Conservation (phyloP, 371 early-diverging fungal species). For the Parasitella parasitica region DNA sequence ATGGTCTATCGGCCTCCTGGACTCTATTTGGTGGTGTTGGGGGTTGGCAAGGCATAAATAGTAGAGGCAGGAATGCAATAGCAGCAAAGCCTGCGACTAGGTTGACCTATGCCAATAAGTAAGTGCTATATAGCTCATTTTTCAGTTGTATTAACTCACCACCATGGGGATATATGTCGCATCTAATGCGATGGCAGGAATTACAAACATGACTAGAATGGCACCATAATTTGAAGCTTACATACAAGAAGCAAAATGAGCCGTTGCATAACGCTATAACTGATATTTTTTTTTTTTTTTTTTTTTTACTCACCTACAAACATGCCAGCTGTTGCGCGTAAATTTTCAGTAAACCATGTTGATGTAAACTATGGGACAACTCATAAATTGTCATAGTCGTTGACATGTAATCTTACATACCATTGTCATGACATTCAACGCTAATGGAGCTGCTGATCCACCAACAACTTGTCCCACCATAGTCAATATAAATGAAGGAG, state of each 20-base stretch:
- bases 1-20: constrained; percentile 15
- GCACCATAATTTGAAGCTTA: constrained; percentile 51
- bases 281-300: no score
- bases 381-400: no score
- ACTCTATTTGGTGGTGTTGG: constrained; percentile 45
- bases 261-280: background rate
- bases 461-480: constrained; percentile 59
- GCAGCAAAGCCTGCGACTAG: constrained; percentile 37
- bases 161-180: constrained; percentile 30
- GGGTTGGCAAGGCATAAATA: constrained; percentile 44
- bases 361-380: constrained; percentile 46
- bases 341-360: constrained; percentile 65
- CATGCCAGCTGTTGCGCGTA: constrained; percentile 64
- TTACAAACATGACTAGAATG: constrained; percentile 55
- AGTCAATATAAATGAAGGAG: constrained; percentile 38
- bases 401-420: no score
- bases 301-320: constrained; percentile 49
- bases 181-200: constrained; percentile 47
- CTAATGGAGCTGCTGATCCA: constrained; percentile 57
- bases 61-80: constrained; percentile 28
- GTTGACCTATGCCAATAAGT: constrained; percentile 22
- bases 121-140: background rate
- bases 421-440: constrained; percentile 57
- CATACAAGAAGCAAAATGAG: background rate
- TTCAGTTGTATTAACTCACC: constrained; percentile 6